phyloP scores from a whole-genome alignment of 441 rosid genomes.

The Croton setiger region DNA sequence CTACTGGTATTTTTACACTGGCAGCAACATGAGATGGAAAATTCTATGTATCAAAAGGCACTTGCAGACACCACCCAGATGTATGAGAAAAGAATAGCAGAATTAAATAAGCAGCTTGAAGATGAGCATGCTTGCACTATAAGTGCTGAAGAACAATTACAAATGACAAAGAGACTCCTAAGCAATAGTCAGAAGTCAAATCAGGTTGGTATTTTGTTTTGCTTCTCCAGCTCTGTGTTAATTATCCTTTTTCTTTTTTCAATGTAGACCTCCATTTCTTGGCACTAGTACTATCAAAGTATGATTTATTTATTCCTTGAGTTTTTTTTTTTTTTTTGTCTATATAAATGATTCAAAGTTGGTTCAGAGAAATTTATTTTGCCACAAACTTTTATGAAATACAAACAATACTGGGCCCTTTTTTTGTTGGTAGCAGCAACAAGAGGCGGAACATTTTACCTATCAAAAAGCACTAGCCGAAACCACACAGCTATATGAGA shows the following conservation, averaged over 20 bases:
- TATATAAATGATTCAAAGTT: background rate
- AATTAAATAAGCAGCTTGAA: constrained; percentile 54
- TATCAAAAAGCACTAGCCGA: constrained; percentile 74
- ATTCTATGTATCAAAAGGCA: constrained; percentile 60
- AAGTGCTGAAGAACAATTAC: constrained; percentile 48
- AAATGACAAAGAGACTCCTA: constrained; percentile 43
- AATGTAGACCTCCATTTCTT: background rate
- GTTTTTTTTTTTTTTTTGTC: background rate
- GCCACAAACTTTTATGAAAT: background rate
- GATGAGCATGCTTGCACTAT: constrained; percentile 41
- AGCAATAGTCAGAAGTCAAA: constrained; percentile 54
- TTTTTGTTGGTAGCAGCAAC: constrained; percentile 46
- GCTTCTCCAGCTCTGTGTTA: background rate
- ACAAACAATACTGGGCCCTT: background rate
- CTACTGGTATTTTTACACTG: constrained; percentile 35
- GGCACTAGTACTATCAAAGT: background rate
- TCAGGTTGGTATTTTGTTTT: constrained; percentile 45
- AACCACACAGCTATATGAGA: constrained; percentile 63
- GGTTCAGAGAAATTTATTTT: background rate
- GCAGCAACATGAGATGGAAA: constrained; percentile 65
- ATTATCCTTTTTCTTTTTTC: background rate
- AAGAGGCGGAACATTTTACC: constrained; percentile 48
- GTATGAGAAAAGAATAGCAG: constrained; percentile 74
- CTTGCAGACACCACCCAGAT: constrained; percentile 70
- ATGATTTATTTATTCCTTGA: background rate